phyloP scores from a whole-genome alignment of 768 basidiomycete species.

The Tremella mesenterica region DNA sequence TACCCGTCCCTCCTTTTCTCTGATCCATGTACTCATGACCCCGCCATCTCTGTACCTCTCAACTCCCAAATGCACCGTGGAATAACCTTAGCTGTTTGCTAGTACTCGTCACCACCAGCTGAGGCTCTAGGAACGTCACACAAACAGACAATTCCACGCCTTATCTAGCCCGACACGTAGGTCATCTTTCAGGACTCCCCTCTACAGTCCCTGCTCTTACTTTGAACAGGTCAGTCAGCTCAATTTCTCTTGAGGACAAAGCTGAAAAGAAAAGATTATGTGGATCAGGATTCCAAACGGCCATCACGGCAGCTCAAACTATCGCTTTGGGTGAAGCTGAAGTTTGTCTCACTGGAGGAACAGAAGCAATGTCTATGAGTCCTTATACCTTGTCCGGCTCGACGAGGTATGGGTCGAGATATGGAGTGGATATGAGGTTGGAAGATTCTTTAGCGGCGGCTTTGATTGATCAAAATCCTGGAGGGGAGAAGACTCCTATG shows the following conservation, averaged over 20 bases:
- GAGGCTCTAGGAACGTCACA: conserved; percentile 37
- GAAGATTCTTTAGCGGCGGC: conserved; percentile 46
- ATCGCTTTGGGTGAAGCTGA: conserved; percentile 45
- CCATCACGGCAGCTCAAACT: conserved; percentile 45
- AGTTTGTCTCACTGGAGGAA: conserved; percentile 45
- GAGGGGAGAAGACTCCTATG: conserved; percentile 40
- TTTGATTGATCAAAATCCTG: conserved; percentile 45
- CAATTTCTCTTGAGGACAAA: background rate
- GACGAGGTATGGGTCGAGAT: conserved; percentile 41
- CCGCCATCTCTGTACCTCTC: no score
- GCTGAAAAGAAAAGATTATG: conserved; percentile 35
- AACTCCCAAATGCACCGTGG: no score
- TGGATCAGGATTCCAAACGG: conserved; percentile 46
- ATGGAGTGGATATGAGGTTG: conserved; percentile 46
- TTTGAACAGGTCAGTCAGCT: conserved; percentile 40
- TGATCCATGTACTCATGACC: no score
- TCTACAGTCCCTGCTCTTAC: conserved; percentile 45
- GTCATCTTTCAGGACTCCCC: conserved; percentile 44
- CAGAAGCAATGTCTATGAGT: conserved; percentile 43
- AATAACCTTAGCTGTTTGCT: conserved; percentile 8
- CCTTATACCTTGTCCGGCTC: conserved; percentile 42
- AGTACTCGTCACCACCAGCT: background rate
- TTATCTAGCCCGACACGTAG: conserved; percentile 46
- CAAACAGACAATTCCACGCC: conserved; percentile 46
- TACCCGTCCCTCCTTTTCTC: no score